Evolutionary conservation across 140 eudicot genomes (phyloP), one percentile per base, ranked within the genome.

Genomic region (Erigeron philadelphicus): DNA sequence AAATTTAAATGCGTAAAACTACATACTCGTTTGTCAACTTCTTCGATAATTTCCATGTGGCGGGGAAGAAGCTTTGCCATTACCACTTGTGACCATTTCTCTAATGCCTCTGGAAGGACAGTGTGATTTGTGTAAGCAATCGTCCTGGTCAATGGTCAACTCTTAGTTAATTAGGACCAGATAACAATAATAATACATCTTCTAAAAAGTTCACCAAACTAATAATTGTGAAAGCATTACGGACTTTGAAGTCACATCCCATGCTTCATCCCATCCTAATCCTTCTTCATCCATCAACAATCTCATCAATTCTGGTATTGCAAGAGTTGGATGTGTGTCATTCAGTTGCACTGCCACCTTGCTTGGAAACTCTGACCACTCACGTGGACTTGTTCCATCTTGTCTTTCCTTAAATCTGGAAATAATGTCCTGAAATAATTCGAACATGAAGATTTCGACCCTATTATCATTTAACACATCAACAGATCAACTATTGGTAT

Each of bases 1-100:
- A 54, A 11, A 44, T 42, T 19, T 61, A 48, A 23, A 41, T 31
- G 53, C 43, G 25, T 1, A 54, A 43, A 47, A 55, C 11, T 8
- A 72, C 67, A 15, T 81, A 94, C 99, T 79, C 97, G 74, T 61
- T 84, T 94, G 81, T 94, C 99, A 58, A 94, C 90, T 84, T 94
- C 99, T 82, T 86, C 86, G 66, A 94, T 94, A 68, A 94, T 94
- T 80, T 94, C 99, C 97, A 94, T 87, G 76, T 89, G 99, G 59
- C 99, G 94, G 25, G 99, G 99, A 77, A 94, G 99, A 83, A 94
- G 99, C 86, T 89, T 94, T 77, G 95, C 74, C 97, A 94, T 89
- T 21, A 94, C 97, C 66, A 80, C 64, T 63, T 89, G 97, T 56
- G 99, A 94, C 99, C 99, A 94, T 84, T 94, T 94, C 74, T 94